Evolutionary conservation across 1,139 yeast genomes (phyloP).

Genomic region (Suhomyces atakaporum): DNA sequence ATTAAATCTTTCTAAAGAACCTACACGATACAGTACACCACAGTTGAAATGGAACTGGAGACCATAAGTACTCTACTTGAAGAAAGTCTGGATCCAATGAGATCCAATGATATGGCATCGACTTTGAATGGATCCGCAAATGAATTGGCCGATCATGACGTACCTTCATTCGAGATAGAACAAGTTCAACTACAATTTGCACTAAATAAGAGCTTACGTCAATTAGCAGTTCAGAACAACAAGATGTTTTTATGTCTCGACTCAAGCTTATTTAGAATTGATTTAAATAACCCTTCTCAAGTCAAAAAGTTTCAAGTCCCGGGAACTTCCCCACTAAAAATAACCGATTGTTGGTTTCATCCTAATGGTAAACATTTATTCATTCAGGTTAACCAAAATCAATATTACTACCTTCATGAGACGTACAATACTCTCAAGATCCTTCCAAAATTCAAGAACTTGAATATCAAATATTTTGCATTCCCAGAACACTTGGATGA

Average conservation of each 20-base stretch:
- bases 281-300: slow-evolving; percentile 40
- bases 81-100: not conserved
- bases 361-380: slow-evolving; percentile 42
- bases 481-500: slow-evolving; percentile 19
- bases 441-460: slow-evolving; percentile 34
- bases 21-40: not conserved
- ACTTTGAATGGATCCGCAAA: not conserved
- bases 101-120: not conserved
- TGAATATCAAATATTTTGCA: slow-evolving; percentile 28
- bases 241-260: slow-evolving; percentile 37
- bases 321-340: slow-evolving; percentile 18
- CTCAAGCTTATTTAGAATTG: slow-evolving; percentile 30
- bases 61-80: not conserved
- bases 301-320: slow-evolving; percentile 33
- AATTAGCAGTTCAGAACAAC: slow-evolving; percentile 26
- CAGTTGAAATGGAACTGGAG: not conserved
- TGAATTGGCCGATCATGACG: slow-evolving; percentile 7
- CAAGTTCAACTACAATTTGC: slow-evolving; percentile 46
- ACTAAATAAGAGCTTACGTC: slow-evolving; percentile 28
- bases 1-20: too few relatives aligned
- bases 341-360: slow-evolving; percentile 41
- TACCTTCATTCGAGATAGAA: slow-evolving; percentile 34
- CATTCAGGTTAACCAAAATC: slow-evolving; percentile 26
- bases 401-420: slow-evolving; percentile 35
- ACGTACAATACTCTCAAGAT: slow-evolving; percentile 35